Evolutionary conservation across 2,329 filamentous ascomycete species (phyloP), one percentile per base, ranked within the genome.

Genomic region (Aspergillus ochraceus): DNA sequence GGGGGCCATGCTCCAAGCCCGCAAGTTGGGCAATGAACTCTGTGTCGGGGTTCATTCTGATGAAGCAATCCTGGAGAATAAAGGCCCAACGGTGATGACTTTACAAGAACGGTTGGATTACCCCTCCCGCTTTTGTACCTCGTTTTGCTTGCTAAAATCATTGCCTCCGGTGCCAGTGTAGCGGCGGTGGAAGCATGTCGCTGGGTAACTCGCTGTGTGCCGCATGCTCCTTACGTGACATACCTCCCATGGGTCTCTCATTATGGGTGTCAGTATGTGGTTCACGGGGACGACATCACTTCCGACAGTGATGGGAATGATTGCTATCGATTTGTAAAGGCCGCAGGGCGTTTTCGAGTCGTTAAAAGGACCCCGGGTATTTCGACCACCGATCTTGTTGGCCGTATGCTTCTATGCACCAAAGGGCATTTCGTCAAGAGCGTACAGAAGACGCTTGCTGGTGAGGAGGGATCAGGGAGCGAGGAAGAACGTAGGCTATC

Each of bases 311-410:
- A 88, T 66, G 95, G 95, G 47, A 90, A 97, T 75, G 95, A 99
- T 80, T 98, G 94, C 80, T 99, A 99, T 80, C 90, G 95, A 61
- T 98, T 94, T 72, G 95, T 99, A 71, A 99, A 99, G 79, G 89
- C 90, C 46, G 95, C 94, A 1, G 89, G 90, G 12, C 86, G 95
- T 49, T 99, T 99, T 85, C 93, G 96, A 79, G 92, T 99, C 19
- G 95, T 99, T 50, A 97, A 96, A 80, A 86, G 95, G 64, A 98
- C 95, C 2, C 95, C 95, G 0, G 93, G 92, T 60, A 99, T 99
- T 71, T 97, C 92, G 10, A 99, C 95, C 2, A 99, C 95, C 3
- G 95, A 99, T 73, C 85, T 99, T n/a, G 95, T 99, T 26, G 95
- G 95, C 20, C 89, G 95, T 70, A 99, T 99, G 95, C 82, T 99